A percentile compares a stretch with the other conserved stretches of the same genome.
Conservation (phyloP, 2,329 filamentous ascomycete species). For the Ceratocystis cubensis region DNA sequence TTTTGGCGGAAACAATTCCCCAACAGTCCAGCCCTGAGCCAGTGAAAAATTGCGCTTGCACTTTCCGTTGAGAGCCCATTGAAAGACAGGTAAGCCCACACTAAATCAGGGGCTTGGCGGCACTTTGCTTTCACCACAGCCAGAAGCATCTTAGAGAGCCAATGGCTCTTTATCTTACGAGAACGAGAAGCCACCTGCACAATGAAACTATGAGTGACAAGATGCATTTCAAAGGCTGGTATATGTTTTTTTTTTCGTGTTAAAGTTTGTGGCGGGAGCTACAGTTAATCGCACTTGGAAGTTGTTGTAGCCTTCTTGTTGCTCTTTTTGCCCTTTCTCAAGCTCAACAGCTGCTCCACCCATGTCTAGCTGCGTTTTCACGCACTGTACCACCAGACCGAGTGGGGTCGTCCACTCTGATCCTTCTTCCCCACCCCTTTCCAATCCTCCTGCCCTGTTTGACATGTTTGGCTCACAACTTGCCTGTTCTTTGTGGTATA, state of each 20-base stretch:
- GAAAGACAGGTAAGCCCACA: neutral
- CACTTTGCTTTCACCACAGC: neutral
- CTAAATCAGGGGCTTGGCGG: neutral
- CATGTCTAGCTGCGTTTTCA: constrained; percentile 5
- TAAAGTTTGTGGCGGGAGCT: neutral
- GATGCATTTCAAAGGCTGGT: too few species aligned
- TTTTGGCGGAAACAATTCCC: constrained; percentile 5
- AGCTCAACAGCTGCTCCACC: constrained; percentile 10
- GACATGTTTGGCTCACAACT: constrained; percentile 1
- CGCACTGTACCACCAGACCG: constrained; percentile 12
- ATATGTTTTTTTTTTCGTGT: neutral
- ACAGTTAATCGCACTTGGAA: neutral
- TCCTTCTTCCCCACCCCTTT: constrained; percentile 14
- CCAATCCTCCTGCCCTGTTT: constrained; percentile 1
- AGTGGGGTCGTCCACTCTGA: constrained; percentile 11
- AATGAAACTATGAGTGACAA: too few species aligned
- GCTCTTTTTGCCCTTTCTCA: constrained; percentile 2
- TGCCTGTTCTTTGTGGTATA: constrained; percentile 8
- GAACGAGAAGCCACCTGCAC: too few species aligned
- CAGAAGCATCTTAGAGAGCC: neutral
- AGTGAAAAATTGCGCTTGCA: constrained; percentile 17
- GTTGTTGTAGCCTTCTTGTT: neutral
- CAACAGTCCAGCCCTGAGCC: neutral
- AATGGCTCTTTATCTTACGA: too few species aligned
- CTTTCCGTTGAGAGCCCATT: constrained; percentile 16